A percentile compares a stretch with the other conserved stretches of the same genome.
phyloP scores from a whole-genome alignment of 2,329 filamentous ascomycete genomes.

The Penicillium decumbens region DNA sequence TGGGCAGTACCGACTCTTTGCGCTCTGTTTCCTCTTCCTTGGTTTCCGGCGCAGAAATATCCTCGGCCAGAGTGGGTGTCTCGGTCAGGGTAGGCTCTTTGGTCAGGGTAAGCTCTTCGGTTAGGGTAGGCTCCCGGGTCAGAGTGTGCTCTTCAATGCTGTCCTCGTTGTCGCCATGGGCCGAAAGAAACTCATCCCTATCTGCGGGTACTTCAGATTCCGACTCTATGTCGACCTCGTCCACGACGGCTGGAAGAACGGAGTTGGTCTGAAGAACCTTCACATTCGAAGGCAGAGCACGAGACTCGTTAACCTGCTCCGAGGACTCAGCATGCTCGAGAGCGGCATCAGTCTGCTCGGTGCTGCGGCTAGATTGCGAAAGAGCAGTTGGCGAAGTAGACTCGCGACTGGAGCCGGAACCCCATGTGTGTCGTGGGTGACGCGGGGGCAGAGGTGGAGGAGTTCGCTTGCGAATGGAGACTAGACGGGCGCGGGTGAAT shows the following conservation, averaged over 20 bases:
- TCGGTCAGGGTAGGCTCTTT: background rate
- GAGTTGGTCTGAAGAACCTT: constrained; percentile 18
- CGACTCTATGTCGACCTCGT: constrained; percentile 26
- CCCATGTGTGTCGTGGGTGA: constrained; percentile 52
- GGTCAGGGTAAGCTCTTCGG: background rate
- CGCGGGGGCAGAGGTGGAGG: constrained; percentile 73
- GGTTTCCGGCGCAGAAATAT: background rate
- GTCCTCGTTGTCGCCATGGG: constrained; percentile 32
- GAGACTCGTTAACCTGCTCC: constrained; percentile 14
- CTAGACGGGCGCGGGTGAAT: constrained; percentile 71
- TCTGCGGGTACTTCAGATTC: constrained; percentile 20
- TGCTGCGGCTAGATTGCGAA: constrained; percentile 24
- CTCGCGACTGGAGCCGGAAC: constrained; percentile 21
- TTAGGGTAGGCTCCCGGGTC: background rate
- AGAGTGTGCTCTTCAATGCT: background rate
- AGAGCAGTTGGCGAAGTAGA: constrained; percentile 24
- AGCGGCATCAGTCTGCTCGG: constrained; percentile 18
- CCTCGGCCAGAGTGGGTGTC: background rate
- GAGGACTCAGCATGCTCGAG: constrained; percentile 18
- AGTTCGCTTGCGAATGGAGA: constrained; percentile 74
- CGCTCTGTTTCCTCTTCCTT: background rate
- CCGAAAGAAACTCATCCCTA: constrained; percentile 43
- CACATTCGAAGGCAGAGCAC: constrained; percentile 8
- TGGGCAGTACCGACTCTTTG: background rate
- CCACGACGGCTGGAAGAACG: constrained; percentile 14